Percentiles rank a stretch among this genome's conserved stretches.
phyloP scores from a whole-genome alignment of 2,329 filamentous ascomycete species.

The Pseudocercospora fijiensis region DNA sequence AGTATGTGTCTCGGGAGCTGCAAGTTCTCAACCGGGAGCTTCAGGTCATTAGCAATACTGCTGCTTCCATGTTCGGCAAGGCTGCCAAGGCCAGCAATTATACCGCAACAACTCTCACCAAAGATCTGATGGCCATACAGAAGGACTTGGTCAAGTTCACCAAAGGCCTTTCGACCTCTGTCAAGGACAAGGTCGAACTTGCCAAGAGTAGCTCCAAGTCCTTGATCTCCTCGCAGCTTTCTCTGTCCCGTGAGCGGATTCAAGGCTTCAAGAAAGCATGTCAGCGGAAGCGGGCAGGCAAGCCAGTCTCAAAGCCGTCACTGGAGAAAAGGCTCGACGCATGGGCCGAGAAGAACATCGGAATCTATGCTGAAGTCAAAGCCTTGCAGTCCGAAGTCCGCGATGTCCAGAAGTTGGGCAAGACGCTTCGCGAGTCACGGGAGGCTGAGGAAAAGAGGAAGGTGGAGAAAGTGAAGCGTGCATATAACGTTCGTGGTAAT shows the following conservation, averaged over 20 bases:
- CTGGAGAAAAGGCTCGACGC: neutral
- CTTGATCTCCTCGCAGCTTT: conserved; percentile 15
- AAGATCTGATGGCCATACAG: conserved; percentile 23
- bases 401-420: neutral
- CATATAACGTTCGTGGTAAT: neutral
- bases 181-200: conserved; percentile 20
- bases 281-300: neutral
- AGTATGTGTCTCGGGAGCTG: conserved; percentile 29
- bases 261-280: conserved; percentile 19
- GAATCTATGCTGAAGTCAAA: neutral
- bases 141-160: conserved; percentile 24
- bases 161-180: conserved; percentile 18
- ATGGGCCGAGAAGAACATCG: neutral
- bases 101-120: conserved; percentile 16
- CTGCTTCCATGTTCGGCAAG: conserved; percentile 22
- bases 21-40: conserved; percentile 24
- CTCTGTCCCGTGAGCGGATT: conserved; percentile 20
- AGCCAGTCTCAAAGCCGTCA: neutral
- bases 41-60: conserved; percentile 28
- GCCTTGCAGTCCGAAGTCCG: neutral
- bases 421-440: neutral
- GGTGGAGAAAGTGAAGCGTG: neutral
- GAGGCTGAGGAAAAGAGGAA: neutral
- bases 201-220: conserved; percentile 22
- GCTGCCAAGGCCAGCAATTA: conserved; percentile 21